Base-by-base conservation (phyloP, 139 green algal genomes). In the Chlamydomonas incerta region DNA sequence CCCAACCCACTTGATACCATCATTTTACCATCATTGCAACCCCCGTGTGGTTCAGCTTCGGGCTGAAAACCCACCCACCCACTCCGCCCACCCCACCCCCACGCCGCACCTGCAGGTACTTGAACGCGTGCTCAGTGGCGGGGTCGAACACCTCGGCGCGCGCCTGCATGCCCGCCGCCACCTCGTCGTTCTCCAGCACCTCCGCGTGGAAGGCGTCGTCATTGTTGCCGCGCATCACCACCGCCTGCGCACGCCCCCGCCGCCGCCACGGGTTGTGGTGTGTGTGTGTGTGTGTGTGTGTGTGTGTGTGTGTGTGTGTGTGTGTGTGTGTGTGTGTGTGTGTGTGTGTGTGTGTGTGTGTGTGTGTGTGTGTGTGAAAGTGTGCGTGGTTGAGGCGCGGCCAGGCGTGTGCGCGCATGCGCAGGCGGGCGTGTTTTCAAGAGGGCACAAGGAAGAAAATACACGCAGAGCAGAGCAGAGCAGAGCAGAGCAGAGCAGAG, bases 91-190 rank as follows among this genome's bases (percentile, higher is more conserved):
- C n/a, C n/a, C n/a, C n/a, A n/a, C n/a, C n/a, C n/a, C n/a, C n/a
- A n/a, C n/a, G n/a, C n/a, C n/a, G n/a, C n/a, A 97, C 93, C 91
- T 98, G 95, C 37, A 96, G 81, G 82, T 96, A 96, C 70, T 91
- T 92, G 91, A 95, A 96, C 41, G 79, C 66, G 17, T 88, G 79
- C 83, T 97, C 94, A 0, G 94, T 93, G 67, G 90, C 89, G 37
- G 66, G 33, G 82, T 98, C 95, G 71, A 97, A 98, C 60, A 90
- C 55, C 87, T 98, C 96, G 10, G 92, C 55, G 70, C 87, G 70
- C 15, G 71, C 83, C 77, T 96, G 92, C 24, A 98, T 92, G 21
- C 82, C 86, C 26, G 87, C 67, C 20, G 94, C 85, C 67, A 62
- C 28, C 9, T 41, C 24, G 74, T 82, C 74, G 1, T 13, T 41